Percentiles rank a stretch among this genome's conserved stretches.
These are phyloP conservation scores for Calcarisporium arbuscula DNA, from an alignment of 2,329 filamentous ascomycete genomes.

Conservation along the genomic window DNA sequence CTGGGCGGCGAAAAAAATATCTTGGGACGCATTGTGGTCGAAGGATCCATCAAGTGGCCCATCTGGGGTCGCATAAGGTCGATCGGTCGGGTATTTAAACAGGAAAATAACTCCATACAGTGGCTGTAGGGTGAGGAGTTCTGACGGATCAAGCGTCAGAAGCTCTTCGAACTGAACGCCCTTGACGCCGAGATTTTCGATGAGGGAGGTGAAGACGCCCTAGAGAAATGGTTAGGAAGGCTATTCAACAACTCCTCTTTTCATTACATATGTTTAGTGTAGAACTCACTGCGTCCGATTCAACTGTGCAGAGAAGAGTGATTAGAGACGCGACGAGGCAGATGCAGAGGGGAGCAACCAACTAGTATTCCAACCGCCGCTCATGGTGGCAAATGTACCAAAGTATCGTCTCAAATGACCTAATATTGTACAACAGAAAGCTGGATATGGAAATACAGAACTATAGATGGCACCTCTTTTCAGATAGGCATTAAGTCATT, in stretches of 20 bases:
- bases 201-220: conserved; percentile 96
- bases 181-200: conserved; percentile 84
- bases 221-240: conserved; percentile 15
- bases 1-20: conserved; percentile 90
- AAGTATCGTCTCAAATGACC: neutral
- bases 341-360: conserved; percentile 20
- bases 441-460: too few species aligned
- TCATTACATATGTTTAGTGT: neutral
- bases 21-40: conserved; percentile 66
- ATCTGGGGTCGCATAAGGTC: conserved; percentile 50
- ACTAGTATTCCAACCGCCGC: conserved; percentile 93
- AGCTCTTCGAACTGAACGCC: conserved; percentile 97
- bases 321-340: conserved; percentile 1
- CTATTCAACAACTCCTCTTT: neutral
- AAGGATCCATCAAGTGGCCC: conserved; percentile 75
- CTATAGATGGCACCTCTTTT: too few species aligned
- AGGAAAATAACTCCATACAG: conserved; percentile 97
- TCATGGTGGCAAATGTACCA: conserved; percentile 38
- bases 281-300: conserved; percentile 79
- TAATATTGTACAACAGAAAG: too few species aligned
- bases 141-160: conserved; percentile 75
- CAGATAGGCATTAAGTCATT: too few species aligned
- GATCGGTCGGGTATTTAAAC: conserved; percentile 87
- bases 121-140: conserved; percentile 63
- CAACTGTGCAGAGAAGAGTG: conserved; percentile 44